Evolutionary conservation across 495 filamentous ascomycete species (phyloP), one percentile per base, ranked within the genome.

Genomic region (Aspergillus baeticus): DNA sequence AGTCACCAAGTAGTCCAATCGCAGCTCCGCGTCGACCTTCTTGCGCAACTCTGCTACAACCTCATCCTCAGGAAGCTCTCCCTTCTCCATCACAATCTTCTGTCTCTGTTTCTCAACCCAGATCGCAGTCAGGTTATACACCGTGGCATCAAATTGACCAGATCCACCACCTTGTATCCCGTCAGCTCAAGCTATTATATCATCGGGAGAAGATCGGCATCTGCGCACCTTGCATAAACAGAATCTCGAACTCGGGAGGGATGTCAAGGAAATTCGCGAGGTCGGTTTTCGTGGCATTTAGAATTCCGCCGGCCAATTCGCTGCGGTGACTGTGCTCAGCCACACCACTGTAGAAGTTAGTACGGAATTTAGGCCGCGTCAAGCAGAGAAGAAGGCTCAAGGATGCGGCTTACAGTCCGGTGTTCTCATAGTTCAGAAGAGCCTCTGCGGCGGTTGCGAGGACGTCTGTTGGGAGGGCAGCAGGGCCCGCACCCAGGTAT

Each of bases 301-400:
- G 77, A 61, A 92, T 87, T 20, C 84, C 79, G 50, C 75, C 80
- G 14, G 92, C 91, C 43, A 88, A 79, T 35, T 82, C 73, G n/a
- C 88, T 91, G 49, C 92, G 91, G 70, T 98, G 93, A 18, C 87
- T 92, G 70, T 95, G 89, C 69, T 96, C 92, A 57, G 87, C 87
- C 41, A 78, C 68, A 43, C 76, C 76, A 47, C 67, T 69, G 48
- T 8, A 33, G 20, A 53, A 49, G 47, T 51, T 15, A 57, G 57
- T 35, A 57, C 23, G 5, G 18, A 17, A 10, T 54, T 18, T 36
- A 54, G 13, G 1, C 22, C 11, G 8, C n/a, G 38, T 41, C n/a
- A 34, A 48, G 47, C 10, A 1, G 8, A 22, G 20, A 10, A 10
- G 14, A 7, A 29, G 8, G 26, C 26, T 29, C 26, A 29, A 23